Conservation (phyloP, 352 stramenopile genomes). For the Pythium apleroticum region DNA sequence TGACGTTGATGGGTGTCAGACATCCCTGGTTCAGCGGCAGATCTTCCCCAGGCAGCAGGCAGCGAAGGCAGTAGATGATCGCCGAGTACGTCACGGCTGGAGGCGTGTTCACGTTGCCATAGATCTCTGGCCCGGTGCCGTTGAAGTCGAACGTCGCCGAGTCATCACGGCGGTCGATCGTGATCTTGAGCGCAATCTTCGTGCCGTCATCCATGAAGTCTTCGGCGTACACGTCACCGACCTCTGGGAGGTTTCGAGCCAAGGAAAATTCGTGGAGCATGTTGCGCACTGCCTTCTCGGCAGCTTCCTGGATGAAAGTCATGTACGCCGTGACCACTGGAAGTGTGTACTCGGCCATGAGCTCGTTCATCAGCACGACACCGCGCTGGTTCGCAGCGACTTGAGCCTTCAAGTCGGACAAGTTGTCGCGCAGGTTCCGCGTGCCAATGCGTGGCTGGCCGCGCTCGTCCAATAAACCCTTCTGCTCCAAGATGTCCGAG, state of each 20-base stretch:
- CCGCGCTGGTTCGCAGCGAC: conserved; percentile 98
- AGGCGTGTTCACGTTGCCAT: conserved; percentile 98
- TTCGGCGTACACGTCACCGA: conserved; percentile 90
- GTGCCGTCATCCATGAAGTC: conserved; percentile 99
- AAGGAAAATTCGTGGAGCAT: conserved; percentile 96
- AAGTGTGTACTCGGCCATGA: conserved; percentile 95
- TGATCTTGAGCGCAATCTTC: conserved; percentile 95
- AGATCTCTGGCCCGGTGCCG: conserved; percentile 96
- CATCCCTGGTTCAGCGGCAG: conserved; percentile 98
- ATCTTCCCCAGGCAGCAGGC: conserved; percentile 91
- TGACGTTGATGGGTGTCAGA: conserved; percentile 95
- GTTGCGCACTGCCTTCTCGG: conserved; percentile 92
- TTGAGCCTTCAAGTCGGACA: conserved; percentile 97
- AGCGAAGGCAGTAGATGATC: conserved; percentile 99
- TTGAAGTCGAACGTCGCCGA: conserved; percentile 97
- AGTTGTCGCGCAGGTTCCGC: conserved; percentile 96
- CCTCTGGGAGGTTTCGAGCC: conserved; percentile 59
- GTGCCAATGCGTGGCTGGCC: conserved; percentile 90
- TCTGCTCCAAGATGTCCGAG: conserved; percentile 93
- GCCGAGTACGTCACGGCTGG: conserved; percentile 98
- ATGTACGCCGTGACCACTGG: conserved; percentile 97
- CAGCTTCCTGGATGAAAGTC: conserved; percentile 96
- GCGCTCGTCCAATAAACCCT: conserved; percentile 77
- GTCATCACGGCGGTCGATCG: conserved; percentile 91
- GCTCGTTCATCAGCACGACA: conserved; percentile 93